These are phyloP conservation scores for Chlamydomonas sp. DNA, from an alignment of 139 green algal species.

Conservation along the genomic window DNA sequence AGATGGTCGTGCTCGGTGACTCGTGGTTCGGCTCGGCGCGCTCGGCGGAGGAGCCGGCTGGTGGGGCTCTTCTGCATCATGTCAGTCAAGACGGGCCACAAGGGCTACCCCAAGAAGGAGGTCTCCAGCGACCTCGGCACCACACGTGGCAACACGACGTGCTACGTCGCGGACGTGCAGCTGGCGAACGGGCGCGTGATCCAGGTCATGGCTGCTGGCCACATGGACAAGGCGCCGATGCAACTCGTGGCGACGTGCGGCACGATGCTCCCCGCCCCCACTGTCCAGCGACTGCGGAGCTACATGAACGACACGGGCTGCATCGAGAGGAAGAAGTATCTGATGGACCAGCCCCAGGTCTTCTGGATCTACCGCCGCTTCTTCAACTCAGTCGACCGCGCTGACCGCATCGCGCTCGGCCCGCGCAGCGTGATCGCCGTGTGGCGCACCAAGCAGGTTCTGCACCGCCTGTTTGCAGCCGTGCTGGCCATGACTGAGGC, in stretches of 20 bases:
- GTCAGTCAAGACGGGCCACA: background rate
- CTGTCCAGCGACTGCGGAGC: no score
- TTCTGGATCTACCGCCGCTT: background rate
- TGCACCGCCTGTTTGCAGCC: background rate
- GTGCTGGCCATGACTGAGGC: background rate
- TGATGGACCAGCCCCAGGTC: background rate
- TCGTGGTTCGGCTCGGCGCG: no score
- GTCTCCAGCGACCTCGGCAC: no score
- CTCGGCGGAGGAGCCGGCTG: no score
- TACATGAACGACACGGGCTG: no score
- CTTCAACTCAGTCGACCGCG: background rate
- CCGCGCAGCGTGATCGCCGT: background rate
- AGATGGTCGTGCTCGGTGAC: background rate
- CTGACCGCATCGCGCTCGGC: background rate
- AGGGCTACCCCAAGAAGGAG: background rate
- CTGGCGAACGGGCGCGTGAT: background rate
- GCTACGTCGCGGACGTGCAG: background rate
- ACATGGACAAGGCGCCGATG: background rate
- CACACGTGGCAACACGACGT: no score
- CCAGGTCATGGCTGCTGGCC: background rate
- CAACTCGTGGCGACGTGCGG: background rate
- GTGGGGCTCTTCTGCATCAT: background rate
- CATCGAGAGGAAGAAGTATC: no score
- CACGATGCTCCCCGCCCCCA: no score
- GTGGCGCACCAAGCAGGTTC: background rate